These are phyloP conservation scores for Talaromyces islandicus DNA, from an alignment of 2,329 filamentous ascomycete species.

Conservation along the genomic window DNA sequence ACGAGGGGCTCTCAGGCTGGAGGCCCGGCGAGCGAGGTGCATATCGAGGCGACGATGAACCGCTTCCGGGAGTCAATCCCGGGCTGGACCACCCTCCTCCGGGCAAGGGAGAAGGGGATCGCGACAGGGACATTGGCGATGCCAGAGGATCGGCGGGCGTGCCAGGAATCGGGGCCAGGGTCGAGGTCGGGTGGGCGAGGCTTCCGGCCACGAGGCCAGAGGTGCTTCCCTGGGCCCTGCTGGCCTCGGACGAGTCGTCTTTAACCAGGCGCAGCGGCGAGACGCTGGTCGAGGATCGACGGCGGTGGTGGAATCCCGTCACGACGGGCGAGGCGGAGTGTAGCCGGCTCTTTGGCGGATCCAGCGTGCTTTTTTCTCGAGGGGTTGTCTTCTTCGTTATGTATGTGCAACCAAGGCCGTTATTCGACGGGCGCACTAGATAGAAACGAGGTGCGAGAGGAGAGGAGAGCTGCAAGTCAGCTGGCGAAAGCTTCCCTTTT, in stretches of 20 bases:
- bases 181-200: slow-evolving; percentile 11
- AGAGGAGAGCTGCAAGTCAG: background rate
- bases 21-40: slow-evolving; percentile 12
- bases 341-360: slow-evolving; percentile 38
- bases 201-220: slow-evolving; percentile 18
- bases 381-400: background rate
- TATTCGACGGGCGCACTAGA: background rate
- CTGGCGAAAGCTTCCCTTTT: background rate
- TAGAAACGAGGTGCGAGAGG: background rate
- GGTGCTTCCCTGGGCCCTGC: slow-evolving; percentile 15
- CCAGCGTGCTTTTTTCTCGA: slow-evolving; percentile 14
- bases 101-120: slow-evolving; percentile 77
- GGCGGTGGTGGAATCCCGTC: slow-evolving; percentile 25
- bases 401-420: background rate
- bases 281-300: slow-evolving; percentile 43
- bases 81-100: slow-evolving; percentile 87
- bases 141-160: slow-evolving; percentile 51
- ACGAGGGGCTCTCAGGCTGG: slow-evolving; percentile 45
- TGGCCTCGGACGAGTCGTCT: slow-evolving; percentile 12
- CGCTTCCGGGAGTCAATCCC: slow-evolving; percentile 67
- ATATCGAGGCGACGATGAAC: slow-evolving; percentile 59
- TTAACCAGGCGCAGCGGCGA: slow-evolving; percentile 34
- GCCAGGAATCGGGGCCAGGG: slow-evolving; percentile 47
- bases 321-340: background rate
- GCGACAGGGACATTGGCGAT: slow-evolving; percentile 70